These are phyloP conservation scores for Paecilomyces variotii DNA, from an alignment of 2,329 filamentous ascomycete species.

Conservation along the genomic window DNA sequence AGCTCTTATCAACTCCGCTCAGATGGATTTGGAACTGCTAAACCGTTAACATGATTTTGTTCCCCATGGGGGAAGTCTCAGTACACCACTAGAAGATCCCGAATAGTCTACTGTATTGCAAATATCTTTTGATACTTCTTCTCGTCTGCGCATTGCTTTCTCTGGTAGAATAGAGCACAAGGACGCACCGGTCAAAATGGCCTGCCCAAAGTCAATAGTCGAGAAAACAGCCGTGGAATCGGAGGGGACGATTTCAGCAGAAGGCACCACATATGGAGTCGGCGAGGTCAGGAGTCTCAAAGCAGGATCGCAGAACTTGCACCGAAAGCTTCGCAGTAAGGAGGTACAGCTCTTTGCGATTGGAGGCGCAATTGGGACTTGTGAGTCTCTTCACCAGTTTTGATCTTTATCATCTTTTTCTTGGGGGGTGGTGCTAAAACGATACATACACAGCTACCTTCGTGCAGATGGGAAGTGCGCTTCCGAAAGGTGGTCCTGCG, in stretches of 20 bases:
- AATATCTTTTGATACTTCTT: background rate
- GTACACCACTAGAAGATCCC: background rate
- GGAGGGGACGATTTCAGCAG: background rate
- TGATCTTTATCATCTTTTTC: background rate
- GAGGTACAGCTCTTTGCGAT: conserved; percentile 28
- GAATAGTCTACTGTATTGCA: background rate
- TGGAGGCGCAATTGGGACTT: conserved; percentile 27
- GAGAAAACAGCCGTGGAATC: background rate
- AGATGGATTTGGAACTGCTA: no score
- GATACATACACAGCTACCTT: background rate
- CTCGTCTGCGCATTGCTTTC: background rate
- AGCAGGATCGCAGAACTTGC: conserved; percentile 16
- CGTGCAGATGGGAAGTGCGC: conserved; percentile 13
- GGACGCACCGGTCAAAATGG: background rate
- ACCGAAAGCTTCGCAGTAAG: conserved; percentile 23
- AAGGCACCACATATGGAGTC: background rate
- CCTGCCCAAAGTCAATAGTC: background rate
- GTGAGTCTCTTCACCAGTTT: conserved; percentile 9
- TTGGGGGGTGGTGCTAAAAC: background rate
- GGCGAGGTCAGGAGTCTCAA: background rate
- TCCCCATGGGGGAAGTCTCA: background rate
- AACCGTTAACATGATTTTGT: background rate
- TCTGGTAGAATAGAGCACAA: background rate
- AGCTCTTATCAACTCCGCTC: background rate
- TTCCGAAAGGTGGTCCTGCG: conserved; percentile 18